phyloP scores from a whole-genome alignment of 352 stramenopile genomes.

The Pythium myriotylum region DNA sequence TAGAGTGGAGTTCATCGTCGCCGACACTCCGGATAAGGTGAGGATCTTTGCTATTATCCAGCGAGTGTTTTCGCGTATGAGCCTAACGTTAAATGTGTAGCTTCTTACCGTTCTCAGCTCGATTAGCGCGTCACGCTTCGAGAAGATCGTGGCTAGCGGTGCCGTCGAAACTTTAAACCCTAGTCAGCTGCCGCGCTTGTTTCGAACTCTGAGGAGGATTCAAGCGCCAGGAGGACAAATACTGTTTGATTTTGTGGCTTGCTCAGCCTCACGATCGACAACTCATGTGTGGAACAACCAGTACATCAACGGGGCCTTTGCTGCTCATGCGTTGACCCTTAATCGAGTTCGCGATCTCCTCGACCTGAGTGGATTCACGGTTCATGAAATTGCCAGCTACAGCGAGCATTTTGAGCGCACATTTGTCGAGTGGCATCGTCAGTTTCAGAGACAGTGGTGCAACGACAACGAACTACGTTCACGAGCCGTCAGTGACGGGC shows the following conservation, averaged over 20 bases:
- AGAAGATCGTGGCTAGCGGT: slow-evolving; percentile 61
- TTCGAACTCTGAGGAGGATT: slow-evolving; percentile 69
- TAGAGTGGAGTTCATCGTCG: slow-evolving; percentile 74
- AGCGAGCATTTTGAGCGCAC: slow-evolving; percentile 86
- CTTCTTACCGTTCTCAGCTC: slow-evolving; percentile 58
- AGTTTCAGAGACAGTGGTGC: slow-evolving; percentile 65
- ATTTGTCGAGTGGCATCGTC: slow-evolving; percentile 82
- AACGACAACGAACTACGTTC: slow-evolving; percentile 1
- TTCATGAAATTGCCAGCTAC: slow-evolving; percentile 65
- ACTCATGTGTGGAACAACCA: slow-evolving; percentile 86
- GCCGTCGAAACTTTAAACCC: slow-evolving; percentile 57
- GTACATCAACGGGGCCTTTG: slow-evolving; percentile 73
- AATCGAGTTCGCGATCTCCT: slow-evolving; percentile 47
- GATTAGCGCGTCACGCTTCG: slow-evolving; percentile 63
- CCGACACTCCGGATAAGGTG: slow-evolving; percentile 62
- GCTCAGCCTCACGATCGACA: slow-evolving; percentile 59
- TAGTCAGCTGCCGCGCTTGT: slow-evolving; percentile 47
- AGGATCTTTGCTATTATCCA: neutral
- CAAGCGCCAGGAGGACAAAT: slow-evolving; percentile 52
- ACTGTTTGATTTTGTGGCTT: slow-evolving; percentile 73
- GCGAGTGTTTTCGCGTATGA: neutral
- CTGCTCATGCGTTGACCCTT: slow-evolving; percentile 61
- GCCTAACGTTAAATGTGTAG: slow-evolving; percentile 21
- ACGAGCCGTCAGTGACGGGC: slow-evolving; percentile 16
- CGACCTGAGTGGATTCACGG: slow-evolving; percentile 56